Percentiles rank a stretch among this genome's conserved stretches.
These are phyloP conservation scores for Edaphochlamys debaryana DNA, from an alignment of 139 green algal species.

Conservation along the genomic window DNA sequence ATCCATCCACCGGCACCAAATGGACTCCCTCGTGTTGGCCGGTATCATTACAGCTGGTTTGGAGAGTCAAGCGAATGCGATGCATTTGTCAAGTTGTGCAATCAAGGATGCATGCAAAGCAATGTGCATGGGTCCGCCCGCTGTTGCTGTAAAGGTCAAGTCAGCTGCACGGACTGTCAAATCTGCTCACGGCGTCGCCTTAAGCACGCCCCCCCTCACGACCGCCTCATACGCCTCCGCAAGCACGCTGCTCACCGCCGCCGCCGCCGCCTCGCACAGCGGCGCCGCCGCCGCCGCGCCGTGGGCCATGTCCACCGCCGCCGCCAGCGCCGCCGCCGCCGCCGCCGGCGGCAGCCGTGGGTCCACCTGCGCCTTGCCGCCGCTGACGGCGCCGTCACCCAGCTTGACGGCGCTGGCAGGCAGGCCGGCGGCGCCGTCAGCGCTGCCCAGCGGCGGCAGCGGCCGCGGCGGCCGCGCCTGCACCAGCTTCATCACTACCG, in stretches of 20 bases:
- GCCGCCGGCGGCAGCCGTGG: conserved; percentile 1
- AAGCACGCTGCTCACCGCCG: conserved; percentile 4
- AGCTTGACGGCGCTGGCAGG: conserved; percentile 20
- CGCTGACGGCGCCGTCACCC: conserved; percentile 2
- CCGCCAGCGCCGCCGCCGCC: background rate
- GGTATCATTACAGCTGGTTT: no score
- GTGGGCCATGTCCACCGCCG: background rate
- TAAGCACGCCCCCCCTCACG: background rate
- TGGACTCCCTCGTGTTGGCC: no score
- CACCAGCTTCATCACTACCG: conserved; percentile 44
- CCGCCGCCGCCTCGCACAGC: background rate
- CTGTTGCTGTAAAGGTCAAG: no score
- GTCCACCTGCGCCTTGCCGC: conserved; percentile 27
- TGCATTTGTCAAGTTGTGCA: no score
- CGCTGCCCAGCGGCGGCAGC: background rate
- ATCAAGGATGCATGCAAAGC: no score
- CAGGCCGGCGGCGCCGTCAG: background rate
- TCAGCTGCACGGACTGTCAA: no score
- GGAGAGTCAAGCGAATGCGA: no score
- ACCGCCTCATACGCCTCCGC: conserved; percentile 31
- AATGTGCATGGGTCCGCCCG: no score
- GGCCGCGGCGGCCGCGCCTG: conserved; percentile 22
- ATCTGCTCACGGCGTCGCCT: conserved; percentile 4
- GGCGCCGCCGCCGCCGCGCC: background rate
- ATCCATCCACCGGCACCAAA: no score